Percentiles rank a stretch among this genome's conserved stretches.
Conservation (phyloP, 169 alveolate species). For the Plasmodium billcollinsi region DNA sequence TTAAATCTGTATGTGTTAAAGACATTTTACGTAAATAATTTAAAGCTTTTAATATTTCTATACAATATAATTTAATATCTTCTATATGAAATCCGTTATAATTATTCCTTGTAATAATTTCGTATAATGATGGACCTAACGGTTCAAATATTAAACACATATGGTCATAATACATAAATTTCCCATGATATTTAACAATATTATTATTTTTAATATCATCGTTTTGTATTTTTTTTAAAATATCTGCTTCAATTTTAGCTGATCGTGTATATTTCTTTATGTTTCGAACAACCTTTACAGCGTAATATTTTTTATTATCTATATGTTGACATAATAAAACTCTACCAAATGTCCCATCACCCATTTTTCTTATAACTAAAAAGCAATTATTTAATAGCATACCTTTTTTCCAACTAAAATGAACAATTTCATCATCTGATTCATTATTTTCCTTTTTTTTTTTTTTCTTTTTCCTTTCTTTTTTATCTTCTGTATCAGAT, state of each 20-base stretch:
- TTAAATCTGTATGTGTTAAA: conserved; percentile 99
- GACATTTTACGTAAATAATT: conserved; percentile 92
- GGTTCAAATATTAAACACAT: conserved; percentile 97
- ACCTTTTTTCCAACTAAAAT: conserved; percentile 85
- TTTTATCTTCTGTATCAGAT: conserved; percentile 30
- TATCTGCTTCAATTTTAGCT: conserved; percentile 97
- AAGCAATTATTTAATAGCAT: conserved; percentile 86
- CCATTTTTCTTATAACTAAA: conserved; percentile 90
- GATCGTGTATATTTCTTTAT: conserved; percentile 95
- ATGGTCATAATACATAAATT: conserved; percentile 91
- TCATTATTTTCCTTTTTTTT: conserved; percentile 52
- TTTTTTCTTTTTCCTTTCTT: conserved; percentile 60
- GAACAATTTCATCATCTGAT: conserved; percentile 79
- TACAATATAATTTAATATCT: conserved; percentile 94
- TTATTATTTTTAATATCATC: conserved; percentile 91
- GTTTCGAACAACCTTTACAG: conserved; percentile 95
- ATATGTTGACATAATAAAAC: conserved; percentile 93
- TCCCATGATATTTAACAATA: conserved; percentile 92
- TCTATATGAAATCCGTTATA: conserved; percentile 94
- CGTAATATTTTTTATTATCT: conserved; percentile 86
- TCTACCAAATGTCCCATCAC: conserved; percentile 99
- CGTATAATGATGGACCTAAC: conserved; percentile 96
- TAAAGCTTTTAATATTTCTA: conserved; percentile 93
- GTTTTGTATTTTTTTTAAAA: conserved; percentile 85
- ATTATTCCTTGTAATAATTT: conserved; percentile 93